Evolutionary conservation across 352 stramenopile genomes (phyloP).

Genomic region (Hyaloperonospora brassicae): DNA sequence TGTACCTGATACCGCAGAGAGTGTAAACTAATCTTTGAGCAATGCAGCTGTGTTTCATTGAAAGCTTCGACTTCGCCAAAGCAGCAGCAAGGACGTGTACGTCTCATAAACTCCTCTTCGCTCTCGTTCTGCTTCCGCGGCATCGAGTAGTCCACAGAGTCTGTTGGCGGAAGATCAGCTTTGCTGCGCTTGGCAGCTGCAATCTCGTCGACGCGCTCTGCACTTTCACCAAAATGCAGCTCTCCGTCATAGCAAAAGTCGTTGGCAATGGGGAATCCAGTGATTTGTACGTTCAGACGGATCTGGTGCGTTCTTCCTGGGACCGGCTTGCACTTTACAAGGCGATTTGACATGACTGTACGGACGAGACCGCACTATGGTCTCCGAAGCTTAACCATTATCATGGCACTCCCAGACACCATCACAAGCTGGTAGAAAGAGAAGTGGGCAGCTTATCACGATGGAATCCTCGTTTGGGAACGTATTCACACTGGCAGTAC

Average conservation of each 20-base stretch:
- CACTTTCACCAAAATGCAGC: conserved; percentile 83
- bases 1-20: conserved; percentile 81
- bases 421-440: conserved; percentile 71
- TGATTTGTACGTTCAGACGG: conserved; percentile 91
- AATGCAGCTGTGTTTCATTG: conserved; percentile 82
- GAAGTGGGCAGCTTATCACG: conserved; percentile 74
- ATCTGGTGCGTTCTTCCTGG: conserved; percentile 97
- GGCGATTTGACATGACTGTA: conserved; percentile 57
- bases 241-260: conserved; percentile 95
- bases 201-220: conserved; percentile 39
- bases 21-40: conserved; percentile 81
- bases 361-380: conserved; percentile 56
- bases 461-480: conserved; percentile 45
- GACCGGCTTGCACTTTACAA: conserved; percentile 90
- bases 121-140: conserved; percentile 48
- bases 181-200: conserved; percentile 33
- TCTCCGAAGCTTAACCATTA: conserved; percentile 75
- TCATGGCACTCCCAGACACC: conserved; percentile 78
- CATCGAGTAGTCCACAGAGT: conserved; percentile 46
- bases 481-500: conserved; percentile 39
- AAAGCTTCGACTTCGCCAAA: conserved; percentile 57
- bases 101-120: conserved; percentile 65
- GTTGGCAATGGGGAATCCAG: conserved; percentile 93
- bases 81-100: conserved; percentile 70
- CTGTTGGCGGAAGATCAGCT: conserved; percentile 25